Percentiles rank a stretch among this genome's conserved stretches.
Conservation (phyloP, 2,329 filamentous ascomycete genomes). For the Ophiostoma ips region DNA sequence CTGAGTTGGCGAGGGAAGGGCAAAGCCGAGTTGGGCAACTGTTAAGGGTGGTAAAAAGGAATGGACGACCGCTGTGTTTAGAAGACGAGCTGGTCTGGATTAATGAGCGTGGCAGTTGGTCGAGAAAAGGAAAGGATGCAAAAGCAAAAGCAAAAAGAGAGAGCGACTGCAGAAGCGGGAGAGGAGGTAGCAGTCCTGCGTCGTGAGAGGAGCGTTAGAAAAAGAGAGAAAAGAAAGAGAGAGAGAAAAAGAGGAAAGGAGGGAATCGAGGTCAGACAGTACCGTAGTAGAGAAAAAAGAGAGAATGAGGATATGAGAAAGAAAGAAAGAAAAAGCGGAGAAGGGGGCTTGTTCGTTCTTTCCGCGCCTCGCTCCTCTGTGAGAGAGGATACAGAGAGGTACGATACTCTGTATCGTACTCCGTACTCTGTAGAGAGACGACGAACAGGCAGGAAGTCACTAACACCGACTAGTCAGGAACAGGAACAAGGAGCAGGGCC, state of each 20-base stretch:
- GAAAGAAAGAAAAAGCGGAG: conserved; percentile 1
- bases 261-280: too few species aligned
- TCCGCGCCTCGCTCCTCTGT: too few species aligned
- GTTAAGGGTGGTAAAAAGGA: conserved; percentile 5
- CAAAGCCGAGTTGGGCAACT: conserved; percentile 11
- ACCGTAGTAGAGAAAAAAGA: too few species aligned
- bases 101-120: conserved; percentile 7
- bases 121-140: conserved; percentile 1
- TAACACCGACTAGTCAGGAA: conserved; percentile 1
- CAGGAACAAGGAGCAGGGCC: not conserved
- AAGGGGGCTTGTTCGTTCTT: not conserved
- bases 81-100: conserved; percentile 2
- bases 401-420: not conserved
- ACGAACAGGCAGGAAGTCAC: not conserved
- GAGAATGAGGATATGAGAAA: not conserved
- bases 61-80: conserved; percentile 12
- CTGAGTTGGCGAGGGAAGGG: conserved; percentile 15
- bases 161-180: conserved; percentile 2
- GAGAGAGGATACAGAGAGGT: too few species aligned
- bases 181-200: conserved; percentile 7
- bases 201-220: not conserved
- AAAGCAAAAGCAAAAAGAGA: not conserved
- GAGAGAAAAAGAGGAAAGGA: not conserved
- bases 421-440: not conserved
- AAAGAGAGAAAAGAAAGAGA: not conserved